Percentiles rank a stretch among this genome's conserved stretches.
phyloP scores from a whole-genome alignment of 805 yeast species.

The Metschnikowia lunata region DNA sequence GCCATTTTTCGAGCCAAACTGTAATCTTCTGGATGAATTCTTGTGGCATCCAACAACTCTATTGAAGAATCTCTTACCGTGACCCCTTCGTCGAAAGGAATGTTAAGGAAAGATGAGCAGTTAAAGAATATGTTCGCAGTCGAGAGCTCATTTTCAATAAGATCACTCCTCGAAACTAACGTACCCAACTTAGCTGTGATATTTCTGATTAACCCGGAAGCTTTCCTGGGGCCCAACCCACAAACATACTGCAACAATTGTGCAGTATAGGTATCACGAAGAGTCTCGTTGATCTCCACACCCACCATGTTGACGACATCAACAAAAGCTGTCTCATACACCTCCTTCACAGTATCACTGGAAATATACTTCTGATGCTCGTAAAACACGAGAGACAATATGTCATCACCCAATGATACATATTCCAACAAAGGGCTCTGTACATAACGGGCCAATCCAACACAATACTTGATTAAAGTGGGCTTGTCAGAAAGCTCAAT shows the following conservation, averaged over 20 bases:
- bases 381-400: slow-evolving; percentile 62
- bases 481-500: slow-evolving; percentile 84
- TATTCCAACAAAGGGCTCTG: slow-evolving; percentile 94
- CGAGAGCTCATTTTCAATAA: slow-evolving; percentile 74
- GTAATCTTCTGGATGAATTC: slow-evolving; percentile 98
- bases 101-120: slow-evolving; percentile 83
- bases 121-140: slow-evolving; percentile 83
- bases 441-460: slow-evolving; percentile 84
- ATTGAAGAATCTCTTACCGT: slow-evolving; percentile 53
- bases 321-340: slow-evolving; percentile 77
- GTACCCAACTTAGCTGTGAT: slow-evolving; percentile 61
- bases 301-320: slow-evolving; percentile 91
- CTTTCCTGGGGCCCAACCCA: slow-evolving; percentile 95
- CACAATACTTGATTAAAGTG: slow-evolving; percentile 73
- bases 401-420: slow-evolving; percentile 71
- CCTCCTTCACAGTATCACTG: slow-evolving; percentile 55
- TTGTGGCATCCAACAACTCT: slow-evolving; percentile 86
- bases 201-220: slow-evolving; percentile 78
- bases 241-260: slow-evolving; percentile 71
- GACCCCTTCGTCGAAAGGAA: slow-evolving; percentile 62
- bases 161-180: slow-evolving; percentile 66
- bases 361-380: slow-evolving; percentile 71
- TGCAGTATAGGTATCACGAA: slow-evolving; percentile 68
- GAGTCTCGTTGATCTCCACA: slow-evolving; percentile 87
- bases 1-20: slow-evolving; percentile 96